A percentile compares a stretch with the other conserved stretches of the same genome.
phyloP scores from a whole-genome alignment of 179 eudicot genomes.

The Gypsophila paniculata region DNA sequence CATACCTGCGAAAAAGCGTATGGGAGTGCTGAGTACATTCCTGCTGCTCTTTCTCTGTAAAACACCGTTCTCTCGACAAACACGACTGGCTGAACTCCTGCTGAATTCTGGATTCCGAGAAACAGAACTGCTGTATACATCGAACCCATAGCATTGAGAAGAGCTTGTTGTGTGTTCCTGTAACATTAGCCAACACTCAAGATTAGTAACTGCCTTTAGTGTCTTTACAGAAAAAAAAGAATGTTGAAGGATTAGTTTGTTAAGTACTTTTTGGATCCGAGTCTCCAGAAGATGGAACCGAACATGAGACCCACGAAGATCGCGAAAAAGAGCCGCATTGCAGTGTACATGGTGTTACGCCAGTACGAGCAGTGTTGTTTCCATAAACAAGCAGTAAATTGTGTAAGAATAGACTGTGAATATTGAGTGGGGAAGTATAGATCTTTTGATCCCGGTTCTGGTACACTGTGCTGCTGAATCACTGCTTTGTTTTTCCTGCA shows the following conservation, averaged over 20 bases:
- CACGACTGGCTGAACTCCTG: conserved; percentile 74
- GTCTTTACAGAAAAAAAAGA: not conserved
- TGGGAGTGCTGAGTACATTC: conserved; percentile 86
- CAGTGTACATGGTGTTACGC: conserved; percentile 78
- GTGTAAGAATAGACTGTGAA: conserved; percentile 52
- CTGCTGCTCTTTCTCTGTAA: conserved; percentile 87
- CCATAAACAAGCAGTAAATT: conserved; percentile 81
- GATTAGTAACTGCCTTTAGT: not conserved
- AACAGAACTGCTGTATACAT: conserved; percentile 71
- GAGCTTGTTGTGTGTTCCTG: conserved; percentile 50
- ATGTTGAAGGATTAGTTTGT: not conserved
- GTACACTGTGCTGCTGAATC: conserved; percentile 57
- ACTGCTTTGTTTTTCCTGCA: conserved; percentile 68
- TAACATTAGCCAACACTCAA: not conserved
- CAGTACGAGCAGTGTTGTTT: conserved; percentile 83
- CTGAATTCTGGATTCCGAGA: conserved; percentile 65
- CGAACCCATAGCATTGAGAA: conserved; percentile 79
- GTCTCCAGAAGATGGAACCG: conserved; percentile 72
- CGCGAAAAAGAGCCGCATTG: conserved; percentile 65
- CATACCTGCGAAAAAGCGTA: conserved; percentile 83
- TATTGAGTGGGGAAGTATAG: conserved; percentile 59
- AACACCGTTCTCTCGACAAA: conserved; percentile 80
- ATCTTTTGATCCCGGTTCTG: conserved; percentile 64
- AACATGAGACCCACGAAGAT: conserved; percentile 52
- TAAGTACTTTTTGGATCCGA: conserved; percentile 53